Evolutionary conservation across 495 filamentous ascomycete genomes (phyloP), one percentile per base, ranked within the genome.

Genomic region (Astrothelium macrocarpum): DNA sequence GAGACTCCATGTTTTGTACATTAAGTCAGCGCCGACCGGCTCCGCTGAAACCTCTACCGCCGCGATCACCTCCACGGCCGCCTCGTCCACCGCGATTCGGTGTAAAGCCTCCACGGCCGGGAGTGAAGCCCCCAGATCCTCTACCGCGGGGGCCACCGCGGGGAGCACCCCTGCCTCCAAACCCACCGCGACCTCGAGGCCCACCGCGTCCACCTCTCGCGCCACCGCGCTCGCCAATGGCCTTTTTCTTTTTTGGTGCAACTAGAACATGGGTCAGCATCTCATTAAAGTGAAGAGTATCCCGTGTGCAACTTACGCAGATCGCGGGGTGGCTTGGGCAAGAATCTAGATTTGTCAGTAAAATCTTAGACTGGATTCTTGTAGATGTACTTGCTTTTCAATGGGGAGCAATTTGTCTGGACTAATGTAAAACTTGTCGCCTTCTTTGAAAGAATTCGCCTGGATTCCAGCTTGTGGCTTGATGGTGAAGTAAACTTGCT

Each of bases 401-500:
- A 97, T 76, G 25, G 95, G 94, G 18, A 98, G 81, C 23, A 97
- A 85, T 79, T 97, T 97, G 76, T 98, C 94, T 58, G 85, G 84
- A 56, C 87, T 89, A 69, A 98, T 96, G 80, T 85, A 98, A 75
- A 98, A 93, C 79, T 94, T 96, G 80, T 98, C 94, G 66, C 95
- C 94, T 62, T 84, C 71, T 77, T 96, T 96, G 86, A 97, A 98
- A 1, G 90, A 95, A 23, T 85, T 84, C 53, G 94, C 92, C 72
- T 94, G 86, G 77, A 98, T 97, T 70, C 94, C 94, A 71, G 96
- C 91, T 72, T 90, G 83, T 39, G 95, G 91, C 79, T 97, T 97
- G 75, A 98, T 85, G 64, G 94, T 97, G 85, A 98, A 98, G 80
- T 87, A 96, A 64, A 97, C 91, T 75, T 95, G 87, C 80, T 95